Percentiles rank a stretch among this genome's conserved stretches.
Evolutionary conservation across 495 filamentous ascomycete genomes (phyloP).

Genomic region (Tuber borchii): DNA sequence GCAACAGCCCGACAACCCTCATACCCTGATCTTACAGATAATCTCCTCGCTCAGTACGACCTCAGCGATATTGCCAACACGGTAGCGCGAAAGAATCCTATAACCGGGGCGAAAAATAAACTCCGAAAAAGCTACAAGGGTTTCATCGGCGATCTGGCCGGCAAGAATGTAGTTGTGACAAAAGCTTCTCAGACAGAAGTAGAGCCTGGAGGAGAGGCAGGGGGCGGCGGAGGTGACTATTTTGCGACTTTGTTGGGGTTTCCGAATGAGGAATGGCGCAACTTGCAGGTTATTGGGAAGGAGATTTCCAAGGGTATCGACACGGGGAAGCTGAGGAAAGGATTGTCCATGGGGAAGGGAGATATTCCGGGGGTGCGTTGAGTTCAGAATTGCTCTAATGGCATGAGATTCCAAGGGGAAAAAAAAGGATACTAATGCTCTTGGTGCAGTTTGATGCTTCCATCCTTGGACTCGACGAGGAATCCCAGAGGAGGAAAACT

Average conservation of each 20-base stretch:
- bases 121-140: slow-evolving; percentile 69
- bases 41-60: slow-evolving; percentile 59
- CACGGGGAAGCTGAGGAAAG: slow-evolving; percentile 36
- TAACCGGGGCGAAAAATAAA: slow-evolving; percentile 64
- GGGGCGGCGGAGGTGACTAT: slow-evolving; percentile 45
- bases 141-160: slow-evolving; percentile 59
- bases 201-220: slow-evolving; percentile 47
- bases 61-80: slow-evolving; percentile 56
- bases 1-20: slow-evolving; percentile 45
- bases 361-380: slow-evolving; percentile 41
- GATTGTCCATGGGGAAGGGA: slow-evolving; percentile 35
- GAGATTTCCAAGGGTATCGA: slow-evolving; percentile 46
- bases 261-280: slow-evolving; percentile 63
- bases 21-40: slow-evolving; percentile 54
- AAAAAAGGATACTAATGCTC: slow-evolving; percentile 8
- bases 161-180: slow-evolving; percentile 48
- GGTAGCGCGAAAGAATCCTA: slow-evolving; percentile 59
- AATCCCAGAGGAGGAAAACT: slow-evolving; percentile 42
- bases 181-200: slow-evolving; percentile 47
- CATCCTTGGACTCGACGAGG: slow-evolving; percentile 55
- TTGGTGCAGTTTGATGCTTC: slow-evolving; percentile 39
- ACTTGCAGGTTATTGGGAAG: slow-evolving; percentile 58
- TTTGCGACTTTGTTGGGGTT: slow-evolving; percentile 47
- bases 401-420: slow-evolving; percentile 1
- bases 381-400: background rate